Percentiles rank a stretch among this genome's conserved stretches.
Evolutionary conservation across 306 rosid species (phyloP).

Genomic region (Cicer arietinum): DNA sequence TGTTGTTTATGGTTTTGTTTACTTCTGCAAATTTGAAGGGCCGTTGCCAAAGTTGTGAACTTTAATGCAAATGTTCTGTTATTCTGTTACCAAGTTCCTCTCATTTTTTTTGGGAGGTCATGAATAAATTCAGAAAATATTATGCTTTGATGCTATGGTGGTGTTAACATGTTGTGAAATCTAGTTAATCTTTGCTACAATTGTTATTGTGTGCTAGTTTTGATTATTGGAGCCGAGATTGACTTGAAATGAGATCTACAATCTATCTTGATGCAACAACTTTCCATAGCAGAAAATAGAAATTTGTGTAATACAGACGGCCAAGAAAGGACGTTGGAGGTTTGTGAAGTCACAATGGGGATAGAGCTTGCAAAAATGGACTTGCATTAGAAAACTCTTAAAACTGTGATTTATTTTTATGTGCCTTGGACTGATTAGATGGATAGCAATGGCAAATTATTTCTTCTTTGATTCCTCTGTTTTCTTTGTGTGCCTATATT

Average conservation of each 20-base stretch:
- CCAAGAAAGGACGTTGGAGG: constrained; percentile 16
- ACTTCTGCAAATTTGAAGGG: constrained; percentile 10
- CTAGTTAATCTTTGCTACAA: neutral
- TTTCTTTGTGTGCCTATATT: constrained; percentile 17
- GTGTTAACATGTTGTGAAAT: constrained; percentile 14
- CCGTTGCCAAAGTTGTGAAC: neutral
- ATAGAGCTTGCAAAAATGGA: neutral
- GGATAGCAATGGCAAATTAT: constrained; percentile 25
- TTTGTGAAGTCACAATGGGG: constrained; percentile 16
- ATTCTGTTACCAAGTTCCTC: neutral
- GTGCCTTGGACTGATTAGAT: constrained; percentile 18
- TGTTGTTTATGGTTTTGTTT: neutral
- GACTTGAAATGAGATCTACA: neutral
- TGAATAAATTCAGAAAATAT: constrained; percentile 21
- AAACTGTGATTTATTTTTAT: neutral
- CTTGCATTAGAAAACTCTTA: neutral
- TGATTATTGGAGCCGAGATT: neutral
- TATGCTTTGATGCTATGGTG: constrained; percentile 11
- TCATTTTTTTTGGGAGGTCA: neutral
- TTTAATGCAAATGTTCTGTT: neutral
- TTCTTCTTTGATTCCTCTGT: constrained; percentile 18
- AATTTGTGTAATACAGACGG: constrained; percentile 1
- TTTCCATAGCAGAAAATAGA: neutral
- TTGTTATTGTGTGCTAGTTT: constrained; percentile 1
- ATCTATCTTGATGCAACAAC: neutral